Conservation (phyloP, 805 yeast species). For the Metschnikowia continentalis region DNA sequence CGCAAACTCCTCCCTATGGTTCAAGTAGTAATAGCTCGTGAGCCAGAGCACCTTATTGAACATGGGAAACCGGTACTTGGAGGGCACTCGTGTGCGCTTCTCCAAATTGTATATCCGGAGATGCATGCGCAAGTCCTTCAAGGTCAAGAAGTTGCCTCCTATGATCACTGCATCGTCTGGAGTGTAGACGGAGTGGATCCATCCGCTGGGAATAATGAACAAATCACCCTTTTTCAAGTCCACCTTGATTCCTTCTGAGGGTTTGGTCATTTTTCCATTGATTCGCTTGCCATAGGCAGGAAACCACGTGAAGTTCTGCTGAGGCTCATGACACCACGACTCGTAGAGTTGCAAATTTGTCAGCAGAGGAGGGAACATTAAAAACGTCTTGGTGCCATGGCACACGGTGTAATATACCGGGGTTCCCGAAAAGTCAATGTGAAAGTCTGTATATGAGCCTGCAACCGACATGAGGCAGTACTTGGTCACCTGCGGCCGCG, state of each 20-base stretch:
- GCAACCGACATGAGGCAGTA: constrained; percentile 84
- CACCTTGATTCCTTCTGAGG: constrained; percentile 48
- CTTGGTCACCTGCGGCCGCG: constrained; percentile 60
- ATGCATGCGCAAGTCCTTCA: constrained; percentile 60
- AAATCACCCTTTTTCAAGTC: constrained; percentile 62
- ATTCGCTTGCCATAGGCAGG: constrained; percentile 43
- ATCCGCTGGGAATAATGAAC: constrained; percentile 82
- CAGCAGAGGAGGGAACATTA: constrained; percentile 75
- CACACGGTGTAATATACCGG: constrained; percentile 84
- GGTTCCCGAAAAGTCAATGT: constrained; percentile 88
- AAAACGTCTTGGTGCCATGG: constrained; percentile 68
- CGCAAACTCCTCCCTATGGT: constrained; percentile 23
- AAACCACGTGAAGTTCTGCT: constrained; percentile 63
- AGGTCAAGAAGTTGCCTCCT: constrained; percentile 83
- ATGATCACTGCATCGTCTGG: constrained; percentile 76
- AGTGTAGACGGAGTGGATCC: constrained; percentile 89
- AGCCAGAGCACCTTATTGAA: constrained; percentile 71
- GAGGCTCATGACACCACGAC: constrained; percentile 65
- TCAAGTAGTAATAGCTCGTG: constrained; percentile 43
- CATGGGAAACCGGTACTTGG: constrained; percentile 72
- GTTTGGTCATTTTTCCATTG: constrained; percentile 28
- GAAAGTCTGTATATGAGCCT: constrained; percentile 83
- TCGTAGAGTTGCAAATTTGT: constrained; percentile 58
- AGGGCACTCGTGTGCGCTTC: constrained; percentile 63
- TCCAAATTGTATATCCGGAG: constrained; percentile 61